Base-by-base conservation (phyloP, 1,139 yeast genomes). In the Nakaseomyces delphensis region DNA sequence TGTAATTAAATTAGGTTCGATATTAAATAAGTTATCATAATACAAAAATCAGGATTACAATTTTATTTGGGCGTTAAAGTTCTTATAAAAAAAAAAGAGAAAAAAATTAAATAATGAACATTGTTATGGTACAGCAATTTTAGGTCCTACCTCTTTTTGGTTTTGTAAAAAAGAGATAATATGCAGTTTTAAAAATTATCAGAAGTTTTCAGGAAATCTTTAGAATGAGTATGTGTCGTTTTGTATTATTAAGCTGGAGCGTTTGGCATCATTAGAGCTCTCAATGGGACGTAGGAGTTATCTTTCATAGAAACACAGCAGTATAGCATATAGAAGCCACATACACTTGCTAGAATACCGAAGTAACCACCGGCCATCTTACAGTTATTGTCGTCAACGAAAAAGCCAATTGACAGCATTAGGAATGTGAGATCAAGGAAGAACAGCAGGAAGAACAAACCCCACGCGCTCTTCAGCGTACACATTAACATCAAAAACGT, bases 331-430 rank as follows among this genome's bases (percentile, higher is more conserved):
- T 71, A 80, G 68, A 80, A 79, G 3, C 84, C 91, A 39, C 73
- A 57, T 33, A 76, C 64, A 5, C 83, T 74, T 14, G 83, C 71
- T 37, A 80, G 57, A 28, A 80, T 64, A 23, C 86, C 84, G 52
- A 78, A 63, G 38, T 77, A 78, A 33, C 89, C 91, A 47, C 85
- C 89, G n/a, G 85, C 86, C 55, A 73, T 74, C 37, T 68, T 65
- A 5, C 71, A 65, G 14, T 66, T 65, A 5, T 65, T 69, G 14
- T 66, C 65, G 2, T 69, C 71, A n/a, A 70, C 62, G 52, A 79
- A 74, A 41, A 69, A 70, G 16, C 78, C 85, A 43, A 73, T 73
- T 13, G 78, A 70, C 53, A 82, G 69, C 43, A 79, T 60, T 30
- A 79, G 52, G 52, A 77, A 76, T 37, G 80, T 79, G 42, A 75